Conservation (phyloP, 129 eudicot genomes). For the Lactuca saligna region DNA sequence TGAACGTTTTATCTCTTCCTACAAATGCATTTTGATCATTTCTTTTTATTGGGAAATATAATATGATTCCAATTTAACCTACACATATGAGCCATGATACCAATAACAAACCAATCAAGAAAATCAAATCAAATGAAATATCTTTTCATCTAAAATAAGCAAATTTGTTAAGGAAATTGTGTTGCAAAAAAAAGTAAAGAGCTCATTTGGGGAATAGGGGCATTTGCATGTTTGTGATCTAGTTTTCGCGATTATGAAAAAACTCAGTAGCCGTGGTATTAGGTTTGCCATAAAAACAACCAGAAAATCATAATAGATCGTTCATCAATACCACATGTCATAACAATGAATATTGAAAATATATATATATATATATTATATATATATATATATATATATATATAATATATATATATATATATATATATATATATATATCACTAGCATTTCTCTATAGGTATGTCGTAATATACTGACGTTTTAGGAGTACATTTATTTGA, state of each 20-base stretch:
- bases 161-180: neutral
- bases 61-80: neutral
- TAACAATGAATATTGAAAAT: too few species aligned
- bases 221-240: slow-evolving; percentile 3
- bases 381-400: too few species aligned
- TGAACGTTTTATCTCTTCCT: neutral
- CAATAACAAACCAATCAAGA: neutral
- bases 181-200: slow-evolving; percentile 3
- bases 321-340: neutral
- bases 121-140: neutral
- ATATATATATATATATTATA: too few species aligned
- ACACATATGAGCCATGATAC: neutral
- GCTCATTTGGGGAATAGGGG: slow-evolving; percentile 11
- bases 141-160: neutral
- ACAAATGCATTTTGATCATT: neutral
- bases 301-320: neutral
- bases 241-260: slow-evolving; percentile 2
- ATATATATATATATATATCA: too few species aligned
- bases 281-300: slow-evolving; percentile 27
- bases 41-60: neutral
- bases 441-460: too few species aligned
- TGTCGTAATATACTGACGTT: too few species aligned
- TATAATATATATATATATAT: too few species aligned
- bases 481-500: too few species aligned
- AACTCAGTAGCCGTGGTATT: slow-evolving; percentile 18